Evolutionary conservation across 2,329 filamentous ascomycete genomes (phyloP), one percentile per base, ranked within the genome.

Genomic region (Eutypa lata): DNA sequence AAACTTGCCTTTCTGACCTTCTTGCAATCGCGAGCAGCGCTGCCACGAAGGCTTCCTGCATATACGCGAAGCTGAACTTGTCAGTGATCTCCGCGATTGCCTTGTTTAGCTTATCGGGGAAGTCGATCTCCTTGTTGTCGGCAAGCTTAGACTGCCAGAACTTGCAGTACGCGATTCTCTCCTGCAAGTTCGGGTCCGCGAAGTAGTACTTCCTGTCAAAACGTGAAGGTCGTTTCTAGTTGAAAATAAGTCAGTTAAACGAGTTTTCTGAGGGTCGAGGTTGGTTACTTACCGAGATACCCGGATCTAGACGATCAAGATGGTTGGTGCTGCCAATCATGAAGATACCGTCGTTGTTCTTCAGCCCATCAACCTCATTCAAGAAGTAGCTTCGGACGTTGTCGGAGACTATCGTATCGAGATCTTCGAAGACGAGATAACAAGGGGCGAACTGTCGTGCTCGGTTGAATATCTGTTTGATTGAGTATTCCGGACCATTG

Each of bases 341-440:
- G 60, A 89, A 79, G 49, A 89, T 88, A 11, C 87, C 87, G 57
- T 89, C 83, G 57, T 90, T 90, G 57, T 76, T 79, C 60, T 82
- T 81, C 11, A 90, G 78, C 0, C 87, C 87, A 56, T 90, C 87
- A 3, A 89, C 81, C 67, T 89, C 85, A 64, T 89, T 90, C 47
- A 89, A 74, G 69, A 90, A 90, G 72, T 88, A 89, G 49, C 79
- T 83, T 26, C 86, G 76, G 14, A 86, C 81, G 2, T 64, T 57
- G 50, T 85, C 80, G 11, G 76, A 77, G 44, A 90, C 79, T 33
- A 89, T 78, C 8, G 80, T 84, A 65, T 90, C 87, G 5, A 90
- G 76, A 57, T 90, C 87, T 65, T 90, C 87, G 53, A 90, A 87
- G 40, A 90, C 82, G 3, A 90, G 77, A 55, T 88, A 81, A 70